Conservation (phyloP, 2,329 filamentous ascomycete species). For the Phoma sp. region DNA sequence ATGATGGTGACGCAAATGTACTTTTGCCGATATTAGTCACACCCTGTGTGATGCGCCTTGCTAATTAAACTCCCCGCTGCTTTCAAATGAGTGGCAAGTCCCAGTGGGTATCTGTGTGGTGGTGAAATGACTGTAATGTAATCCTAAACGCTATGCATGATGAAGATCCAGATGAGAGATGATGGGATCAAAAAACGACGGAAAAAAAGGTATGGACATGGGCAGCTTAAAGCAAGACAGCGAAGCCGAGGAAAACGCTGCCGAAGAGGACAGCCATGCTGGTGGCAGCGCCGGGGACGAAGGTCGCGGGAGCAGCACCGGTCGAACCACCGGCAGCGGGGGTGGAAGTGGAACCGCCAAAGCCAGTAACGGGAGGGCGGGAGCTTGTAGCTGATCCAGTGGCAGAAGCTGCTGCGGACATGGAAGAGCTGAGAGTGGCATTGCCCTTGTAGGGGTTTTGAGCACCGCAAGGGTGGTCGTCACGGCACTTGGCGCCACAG, state of each 20-base stretch:
- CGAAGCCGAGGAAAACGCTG: constrained; percentile 66
- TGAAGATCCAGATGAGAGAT: constrained; percentile 13
- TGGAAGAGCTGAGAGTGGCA: constrained; percentile 56
- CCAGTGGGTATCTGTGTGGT: constrained; percentile 20
- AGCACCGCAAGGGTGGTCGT: constrained; percentile 77
- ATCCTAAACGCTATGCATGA: constrained; percentile 24
- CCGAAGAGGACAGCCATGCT: constrained; percentile 63
- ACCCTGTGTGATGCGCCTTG: constrained; percentile 10
- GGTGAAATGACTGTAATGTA: constrained; percentile 21
- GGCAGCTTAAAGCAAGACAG: constrained; percentile 46
- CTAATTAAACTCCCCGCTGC: constrained; percentile 18
- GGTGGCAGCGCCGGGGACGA: constrained; percentile 64
- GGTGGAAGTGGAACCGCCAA: constrained; percentile 34
- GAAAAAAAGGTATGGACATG: neutral
- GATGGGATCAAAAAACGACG: neutral
- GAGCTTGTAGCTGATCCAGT: constrained; percentile 39
- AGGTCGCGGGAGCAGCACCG: constrained; percentile 50
- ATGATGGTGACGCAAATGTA: constrained; percentile 7
- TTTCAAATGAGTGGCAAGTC: constrained; percentile 22
- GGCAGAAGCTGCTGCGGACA: constrained; percentile 51
- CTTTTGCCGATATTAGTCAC: constrained; percentile 13
- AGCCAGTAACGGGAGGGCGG: constrained; percentile 41
- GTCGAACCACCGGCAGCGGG: constrained; percentile 16
- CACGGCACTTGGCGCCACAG: constrained; percentile 55
- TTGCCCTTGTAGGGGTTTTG: constrained; percentile 68